A percentile compares a stretch with the other conserved stretches of the same genome.
phyloP scores from a whole-genome alignment of 495 filamentous ascomycete genomes.

The Collariella sp. region DNA sequence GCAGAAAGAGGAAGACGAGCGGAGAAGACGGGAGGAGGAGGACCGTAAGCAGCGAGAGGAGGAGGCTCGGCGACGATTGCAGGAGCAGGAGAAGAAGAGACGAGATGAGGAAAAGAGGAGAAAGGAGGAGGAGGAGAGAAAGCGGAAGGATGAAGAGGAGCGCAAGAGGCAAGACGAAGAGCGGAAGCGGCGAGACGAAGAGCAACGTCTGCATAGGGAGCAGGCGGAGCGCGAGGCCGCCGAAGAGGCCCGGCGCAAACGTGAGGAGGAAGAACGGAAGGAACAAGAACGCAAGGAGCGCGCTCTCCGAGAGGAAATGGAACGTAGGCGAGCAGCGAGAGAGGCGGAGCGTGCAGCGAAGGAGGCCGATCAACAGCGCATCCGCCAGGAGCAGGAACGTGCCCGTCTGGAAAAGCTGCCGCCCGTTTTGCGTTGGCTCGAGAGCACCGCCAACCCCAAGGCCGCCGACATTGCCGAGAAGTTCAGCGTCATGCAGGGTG shows the following conservation, averaged over 20 bases:
- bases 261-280: conserved; percentile 32
- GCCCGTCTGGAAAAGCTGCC: conserved; percentile 44
- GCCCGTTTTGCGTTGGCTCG: conserved; percentile 46
- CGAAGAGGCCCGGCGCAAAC: conserved; percentile 37
- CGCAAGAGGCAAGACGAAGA: conserved; percentile 25
- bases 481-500: conserved; percentile 43
- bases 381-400: conserved; percentile 39
- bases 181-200: conserved; percentile 29
- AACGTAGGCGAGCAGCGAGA: conserved; percentile 44
- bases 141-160: conserved; percentile 28
- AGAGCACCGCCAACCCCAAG: conserved; percentile 41
- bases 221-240: conserved; percentile 34
- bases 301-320: conserved; percentile 47
- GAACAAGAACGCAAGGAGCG: conserved; percentile 27
- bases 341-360: conserved; percentile 49
- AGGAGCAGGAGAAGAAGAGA: conserved; percentile 23
- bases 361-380: conserved; percentile 45
- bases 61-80: conserved; percentile 16
- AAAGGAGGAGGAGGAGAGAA: conserved; percentile 29
- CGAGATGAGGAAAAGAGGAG: conserved; percentile 40
- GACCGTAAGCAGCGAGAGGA: conserved; percentile 42
- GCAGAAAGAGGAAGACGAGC: conserved; percentile 25
- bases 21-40: conserved; percentile 40
- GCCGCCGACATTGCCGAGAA: conserved; percentile 38
- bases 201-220: conserved; percentile 37